These are phyloP conservation scores for Colletotrichum coccodes DNA, from an alignment of 2,329 filamentous ascomycete genomes.

Conservation along the genomic window DNA sequence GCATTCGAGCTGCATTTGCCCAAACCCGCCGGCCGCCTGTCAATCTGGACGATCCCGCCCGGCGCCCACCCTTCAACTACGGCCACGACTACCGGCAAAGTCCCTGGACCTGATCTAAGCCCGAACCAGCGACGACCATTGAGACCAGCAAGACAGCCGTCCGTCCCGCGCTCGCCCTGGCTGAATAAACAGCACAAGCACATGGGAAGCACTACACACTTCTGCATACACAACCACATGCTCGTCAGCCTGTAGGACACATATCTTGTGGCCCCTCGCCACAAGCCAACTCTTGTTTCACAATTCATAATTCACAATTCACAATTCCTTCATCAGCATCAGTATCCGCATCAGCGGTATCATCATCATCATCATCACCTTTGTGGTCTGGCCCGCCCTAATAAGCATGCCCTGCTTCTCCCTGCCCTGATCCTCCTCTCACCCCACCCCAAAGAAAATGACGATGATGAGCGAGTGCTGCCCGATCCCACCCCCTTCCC, in stretches of 20 bases:
- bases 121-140: constrained; percentile 3
- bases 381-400: constrained; percentile 19
- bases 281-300: not conserved
- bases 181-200: not conserved
- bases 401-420: not conserved
- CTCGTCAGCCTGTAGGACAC: not conserved
- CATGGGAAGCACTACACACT: not conserved
- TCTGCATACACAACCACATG: not conserved
- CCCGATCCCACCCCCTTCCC: constrained; percentile 30
- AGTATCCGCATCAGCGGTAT: not conserved
- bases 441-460: constrained; percentile 14
- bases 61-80: not conserved
- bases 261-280: not conserved
- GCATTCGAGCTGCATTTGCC: constrained; percentile 16
- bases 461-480: constrained; percentile 24
- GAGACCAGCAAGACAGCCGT: constrained; percentile 6
- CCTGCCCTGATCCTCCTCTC: constrained; percentile 23
- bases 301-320: constrained; percentile 10
- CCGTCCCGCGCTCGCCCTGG: not conserved
- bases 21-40: constrained; percentile 23
- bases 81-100: constrained; percentile 7
- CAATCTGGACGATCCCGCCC: constrained; percentile 26
- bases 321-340: not conserved
- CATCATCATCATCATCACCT: not conserved
- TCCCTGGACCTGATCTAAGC: constrained; percentile 19